Conservation (phyloP, 495 filamentous ascomycete species). For the Penicillium pulvis region DNA sequence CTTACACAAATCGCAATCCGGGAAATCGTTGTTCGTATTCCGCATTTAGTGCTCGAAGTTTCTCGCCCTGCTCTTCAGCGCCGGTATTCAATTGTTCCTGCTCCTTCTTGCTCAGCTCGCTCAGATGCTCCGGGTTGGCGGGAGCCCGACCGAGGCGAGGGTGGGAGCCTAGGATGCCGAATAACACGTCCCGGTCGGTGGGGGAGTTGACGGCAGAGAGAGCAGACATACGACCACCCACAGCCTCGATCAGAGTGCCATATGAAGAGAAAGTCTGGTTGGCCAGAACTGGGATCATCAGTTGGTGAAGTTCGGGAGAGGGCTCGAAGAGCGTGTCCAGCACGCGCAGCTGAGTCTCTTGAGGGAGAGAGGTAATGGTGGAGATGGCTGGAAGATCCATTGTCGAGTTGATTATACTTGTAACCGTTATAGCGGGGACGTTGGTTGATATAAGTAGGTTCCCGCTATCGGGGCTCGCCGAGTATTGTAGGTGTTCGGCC, state of each 20-base stretch:
- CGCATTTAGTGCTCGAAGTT: slow-evolving; percentile 59
- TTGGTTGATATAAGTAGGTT: slow-evolving; percentile 11
- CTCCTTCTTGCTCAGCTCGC: slow-evolving; percentile 73
- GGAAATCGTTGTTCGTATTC: slow-evolving; percentile 85
- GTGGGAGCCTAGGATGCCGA: slow-evolving; percentile 81
- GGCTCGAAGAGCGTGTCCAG: slow-evolving; percentile 91
- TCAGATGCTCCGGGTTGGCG: slow-evolving; percentile 62
- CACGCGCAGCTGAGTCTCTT: slow-evolving; percentile 57
- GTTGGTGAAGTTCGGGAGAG: slow-evolving; percentile 68
- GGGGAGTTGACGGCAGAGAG: slow-evolving; percentile 50
- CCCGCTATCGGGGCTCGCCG: slow-evolving; percentile 8
- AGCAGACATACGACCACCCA: slow-evolving; percentile 56
- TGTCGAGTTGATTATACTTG: not conserved
- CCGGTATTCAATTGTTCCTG: slow-evolving; percentile 70
- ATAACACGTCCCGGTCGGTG: slow-evolving; percentile 56
- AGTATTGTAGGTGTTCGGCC: not conserved
- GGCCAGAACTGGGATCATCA: slow-evolving; percentile 67
- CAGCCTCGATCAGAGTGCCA: slow-evolving; percentile 57
- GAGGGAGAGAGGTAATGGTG: slow-evolving; percentile 55
- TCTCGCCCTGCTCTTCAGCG: slow-evolving; percentile 55
- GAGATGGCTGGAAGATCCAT: slow-evolving; percentile 54
- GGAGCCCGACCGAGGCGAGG: slow-evolving; percentile 75
- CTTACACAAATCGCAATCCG: slow-evolving; percentile 83
- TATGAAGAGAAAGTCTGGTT: slow-evolving; percentile 65
- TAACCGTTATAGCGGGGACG: not conserved